These are phyloP conservation scores for Phytophthora podocarpi DNA, from an alignment of 352 stramenopile species.

Conservation along the genomic window DNA sequence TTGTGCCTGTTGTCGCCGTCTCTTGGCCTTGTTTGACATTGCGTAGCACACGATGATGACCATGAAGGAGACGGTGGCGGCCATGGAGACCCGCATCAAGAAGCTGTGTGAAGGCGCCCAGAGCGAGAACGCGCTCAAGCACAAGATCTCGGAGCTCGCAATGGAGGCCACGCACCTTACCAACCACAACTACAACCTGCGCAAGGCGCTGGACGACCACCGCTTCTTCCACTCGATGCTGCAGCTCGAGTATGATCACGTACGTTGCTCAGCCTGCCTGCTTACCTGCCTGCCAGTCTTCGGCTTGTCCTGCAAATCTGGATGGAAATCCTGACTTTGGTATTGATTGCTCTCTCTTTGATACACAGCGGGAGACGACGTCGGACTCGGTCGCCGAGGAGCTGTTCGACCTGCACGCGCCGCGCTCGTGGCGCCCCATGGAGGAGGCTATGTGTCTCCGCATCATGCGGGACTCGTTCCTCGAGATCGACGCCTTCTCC, in stretches of 20 bases:
- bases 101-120: constrained; percentile 34
- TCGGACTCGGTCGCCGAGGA: constrained; percentile 20
- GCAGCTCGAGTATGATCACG: constrained; percentile 63
- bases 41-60: constrained; percentile 54
- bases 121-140: constrained; percentile 14
- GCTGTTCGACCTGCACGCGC: constrained; percentile 36
- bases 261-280: constrained; percentile 28
- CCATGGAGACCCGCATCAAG: constrained; percentile 42
- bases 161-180: constrained; percentile 50
- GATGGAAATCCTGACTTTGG: neutral
- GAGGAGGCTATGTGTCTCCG: constrained; percentile 42
- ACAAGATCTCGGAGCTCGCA: constrained; percentile 42
- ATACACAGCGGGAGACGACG: constrained; percentile 41
- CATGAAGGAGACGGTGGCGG: constrained; percentile 55
- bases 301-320: neutral
- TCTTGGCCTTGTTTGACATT: constrained; percentile 23
- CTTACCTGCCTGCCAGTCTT: neutral
- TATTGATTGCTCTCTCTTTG: neutral
- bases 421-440: constrained; percentile 45
- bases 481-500: constrained; percentile 56
- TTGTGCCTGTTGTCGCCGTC: neutral
- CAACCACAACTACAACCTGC: constrained; percentile 59
- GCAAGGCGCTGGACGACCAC: constrained; percentile 54
- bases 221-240: constrained; percentile 67
- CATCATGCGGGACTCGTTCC: constrained; percentile 58